These are phyloP conservation scores for Exophiala sp. DNA, from an alignment of 2,329 filamentous ascomycete species.

Conservation along the genomic window DNA sequence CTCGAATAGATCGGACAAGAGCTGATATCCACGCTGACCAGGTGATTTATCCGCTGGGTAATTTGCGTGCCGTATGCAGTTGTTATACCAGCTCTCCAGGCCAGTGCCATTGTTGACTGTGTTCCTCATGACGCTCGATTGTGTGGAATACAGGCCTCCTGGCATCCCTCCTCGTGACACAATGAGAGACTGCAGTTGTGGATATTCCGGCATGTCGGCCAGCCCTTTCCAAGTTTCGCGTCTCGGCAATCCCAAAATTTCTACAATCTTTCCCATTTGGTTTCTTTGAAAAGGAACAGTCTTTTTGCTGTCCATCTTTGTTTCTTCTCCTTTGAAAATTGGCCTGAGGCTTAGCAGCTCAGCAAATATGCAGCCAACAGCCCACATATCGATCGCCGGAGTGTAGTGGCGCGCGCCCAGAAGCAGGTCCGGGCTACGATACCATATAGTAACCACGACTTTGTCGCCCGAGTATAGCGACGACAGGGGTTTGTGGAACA, in stretches of 20 bases:
- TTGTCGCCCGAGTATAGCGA: constrained; percentile 92
- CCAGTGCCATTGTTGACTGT: constrained; percentile 52
- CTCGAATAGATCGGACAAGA: constrained; percentile 78
- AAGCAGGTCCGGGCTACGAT: constrained; percentile 88
- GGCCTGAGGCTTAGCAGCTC: constrained; percentile 85
- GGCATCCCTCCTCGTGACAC: constrained; percentile 40
- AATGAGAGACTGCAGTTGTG: constrained; percentile 58
- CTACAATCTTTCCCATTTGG: constrained; percentile 98
- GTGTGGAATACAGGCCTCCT: constrained; percentile 19
- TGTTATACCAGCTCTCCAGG: constrained; percentile 78
- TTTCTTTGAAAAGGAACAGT: constrained; percentile 95
- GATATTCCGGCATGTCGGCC: constrained; percentile 80
- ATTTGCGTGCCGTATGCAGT: constrained; percentile 60
- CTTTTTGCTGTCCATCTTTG: constrained; percentile 98
- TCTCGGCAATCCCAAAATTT: constrained; percentile 86
- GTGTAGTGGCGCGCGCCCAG: constrained; percentile 95
- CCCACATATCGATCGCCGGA: constrained; percentile 95
- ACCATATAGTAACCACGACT: constrained; percentile 99
- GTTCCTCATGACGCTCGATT: constrained; percentile 35
- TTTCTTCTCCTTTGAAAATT: constrained; percentile 98
- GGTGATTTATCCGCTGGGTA: constrained; percentile 56
- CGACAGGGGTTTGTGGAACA: constrained; percentile 92
- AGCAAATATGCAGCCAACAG: constrained; percentile 95
- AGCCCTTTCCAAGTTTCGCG: constrained; percentile 87
- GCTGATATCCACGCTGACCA: constrained; percentile 72